phyloP scores from a whole-genome alignment of 1,139 yeast species.

The Lodderomyces margitis region DNA sequence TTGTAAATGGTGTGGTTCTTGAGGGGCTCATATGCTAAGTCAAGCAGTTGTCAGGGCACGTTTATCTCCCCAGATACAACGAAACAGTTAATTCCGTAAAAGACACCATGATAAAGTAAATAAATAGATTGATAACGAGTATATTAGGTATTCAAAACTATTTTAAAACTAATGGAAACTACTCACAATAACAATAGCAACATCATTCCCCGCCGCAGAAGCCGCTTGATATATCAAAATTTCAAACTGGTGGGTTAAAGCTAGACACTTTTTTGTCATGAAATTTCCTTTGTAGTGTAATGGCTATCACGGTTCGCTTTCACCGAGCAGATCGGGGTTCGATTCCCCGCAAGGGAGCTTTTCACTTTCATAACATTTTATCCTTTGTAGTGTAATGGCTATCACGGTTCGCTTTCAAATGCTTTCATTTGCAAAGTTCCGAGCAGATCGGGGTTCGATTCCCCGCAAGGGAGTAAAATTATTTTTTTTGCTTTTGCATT shows the following conservation, averaged over 20 bases:
- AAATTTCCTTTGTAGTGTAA: slow-evolving; percentile 21
- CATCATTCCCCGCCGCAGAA: too few species aligned
- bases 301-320: slow-evolving; percentile 84
- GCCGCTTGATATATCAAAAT: too few species aligned
- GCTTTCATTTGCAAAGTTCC: slow-evolving; percentile 1
- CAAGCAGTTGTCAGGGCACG: too few species aligned
- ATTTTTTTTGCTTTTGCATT: neutral
- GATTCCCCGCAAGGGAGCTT: slow-evolving; percentile 76
- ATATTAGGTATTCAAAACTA: too few species aligned
- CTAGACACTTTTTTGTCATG: neutral
- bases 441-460: slow-evolving; percentile 8
- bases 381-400: slow-evolving; percentile 7
- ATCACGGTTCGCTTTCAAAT: slow-evolving; percentile 8
- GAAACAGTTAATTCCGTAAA: too few species aligned
- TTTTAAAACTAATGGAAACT: too few species aligned
- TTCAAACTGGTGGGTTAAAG: neutral
- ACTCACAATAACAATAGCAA: too few species aligned
- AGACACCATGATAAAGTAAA: too few species aligned
- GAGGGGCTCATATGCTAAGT: too few species aligned
- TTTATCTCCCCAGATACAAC: too few species aligned
- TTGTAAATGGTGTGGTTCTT: too few species aligned
- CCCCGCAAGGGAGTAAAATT: slow-evolving; percentile 7
- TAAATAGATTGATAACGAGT: too few species aligned
- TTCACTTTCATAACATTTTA: slow-evolving; percentile 16
- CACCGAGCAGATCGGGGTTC: slow-evolving; percentile 85